Conservation (phyloP, 352 stramenopile genomes). For the Albugo laibachii region DNA sequence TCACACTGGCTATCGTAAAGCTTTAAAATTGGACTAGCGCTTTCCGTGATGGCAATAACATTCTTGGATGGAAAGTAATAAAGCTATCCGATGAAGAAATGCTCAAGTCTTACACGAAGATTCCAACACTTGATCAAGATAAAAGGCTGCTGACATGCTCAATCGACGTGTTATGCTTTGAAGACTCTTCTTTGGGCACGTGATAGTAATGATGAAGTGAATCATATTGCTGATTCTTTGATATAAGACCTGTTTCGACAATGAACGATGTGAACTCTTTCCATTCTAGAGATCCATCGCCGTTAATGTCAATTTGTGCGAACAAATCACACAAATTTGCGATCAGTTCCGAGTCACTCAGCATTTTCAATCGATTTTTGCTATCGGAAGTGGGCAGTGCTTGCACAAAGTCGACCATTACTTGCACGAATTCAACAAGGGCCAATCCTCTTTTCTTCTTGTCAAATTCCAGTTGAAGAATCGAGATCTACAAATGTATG, state of each 20-base stretch:
- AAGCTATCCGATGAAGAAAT: conserved; percentile 12
- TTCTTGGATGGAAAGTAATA: conserved; percentile 68
- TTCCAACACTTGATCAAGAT: background rate
- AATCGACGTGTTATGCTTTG: conserved; percentile 73
- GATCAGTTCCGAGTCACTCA: conserved; percentile 59
- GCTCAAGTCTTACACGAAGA: background rate
- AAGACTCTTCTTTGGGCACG: conserved; percentile 56
- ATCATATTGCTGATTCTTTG: conserved; percentile 68
- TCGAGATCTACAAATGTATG: conserved; percentile 21
- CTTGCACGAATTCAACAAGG: conserved; percentile 71
- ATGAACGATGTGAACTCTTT: conserved; percentile 85
- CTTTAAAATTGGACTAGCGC: conserved; percentile 48
- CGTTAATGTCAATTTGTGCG: conserved; percentile 82
- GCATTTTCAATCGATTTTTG: conserved; percentile 37
- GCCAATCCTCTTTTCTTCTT: conserved; percentile 58
- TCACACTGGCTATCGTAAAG: conserved; percentile 71
- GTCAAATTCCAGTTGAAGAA: conserved; percentile 70
- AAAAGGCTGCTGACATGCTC: conserved; percentile 19
- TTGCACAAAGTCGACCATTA: conserved; percentile 72
- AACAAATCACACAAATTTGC: conserved; percentile 80
- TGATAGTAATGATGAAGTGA: conserved; percentile 76
- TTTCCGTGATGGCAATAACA: conserved; percentile 50
- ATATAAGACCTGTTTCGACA: conserved; percentile 67
- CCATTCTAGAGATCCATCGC: conserved; percentile 83
- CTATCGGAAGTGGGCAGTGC: conserved; percentile 23